phyloP scores from a whole-genome alignment of 352 stramenopile species.

The Phytophthora nicotianae region DNA sequence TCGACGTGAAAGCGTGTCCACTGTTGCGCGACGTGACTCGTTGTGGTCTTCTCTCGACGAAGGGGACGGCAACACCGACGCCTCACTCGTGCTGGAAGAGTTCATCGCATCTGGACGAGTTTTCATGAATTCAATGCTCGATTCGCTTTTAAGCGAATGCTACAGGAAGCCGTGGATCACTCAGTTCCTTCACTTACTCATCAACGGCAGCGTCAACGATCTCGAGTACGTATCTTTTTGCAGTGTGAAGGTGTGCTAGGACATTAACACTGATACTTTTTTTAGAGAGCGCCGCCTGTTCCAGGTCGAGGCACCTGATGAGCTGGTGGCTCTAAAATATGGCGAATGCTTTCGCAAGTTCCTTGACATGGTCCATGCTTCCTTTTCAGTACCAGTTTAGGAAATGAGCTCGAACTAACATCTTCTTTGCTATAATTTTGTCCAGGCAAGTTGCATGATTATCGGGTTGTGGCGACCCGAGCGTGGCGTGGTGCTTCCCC shows the following conservation, averaged over 20 bases:
- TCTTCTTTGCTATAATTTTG: background rate
- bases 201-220: conserved; percentile 66
- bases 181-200: conserved; percentile 65
- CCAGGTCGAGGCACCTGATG: conserved; percentile 60
- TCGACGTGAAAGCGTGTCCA: conserved; percentile 26
- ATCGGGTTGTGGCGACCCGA: conserved; percentile 72
- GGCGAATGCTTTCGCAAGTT: conserved; percentile 73
- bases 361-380: conserved; percentile 56
- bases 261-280: background rate
- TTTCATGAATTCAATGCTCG: conserved; percentile 76
- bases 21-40: conserved; percentile 46
- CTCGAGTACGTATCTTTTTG: conserved; percentile 45
- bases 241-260: background rate
- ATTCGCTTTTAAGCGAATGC: conserved; percentile 79
- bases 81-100: conserved; percentile 66
- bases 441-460: conserved; percentile 60
- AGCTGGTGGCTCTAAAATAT: conserved; percentile 57
- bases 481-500: conserved; percentile 51
- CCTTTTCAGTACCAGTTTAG: background rate
- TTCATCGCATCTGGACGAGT: conserved; percentile 76
- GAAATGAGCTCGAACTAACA: background rate
- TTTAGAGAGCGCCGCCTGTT: conserved; percentile 66
- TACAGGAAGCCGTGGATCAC: conserved; percentile 81
- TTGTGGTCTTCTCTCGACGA: conserved; percentile 48
- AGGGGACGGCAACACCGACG: conserved; percentile 32